These are phyloP conservation scores for Endotrypanum monterogeii DNA, from an alignment of 208 protist species.

Conservation along the genomic window DNA sequence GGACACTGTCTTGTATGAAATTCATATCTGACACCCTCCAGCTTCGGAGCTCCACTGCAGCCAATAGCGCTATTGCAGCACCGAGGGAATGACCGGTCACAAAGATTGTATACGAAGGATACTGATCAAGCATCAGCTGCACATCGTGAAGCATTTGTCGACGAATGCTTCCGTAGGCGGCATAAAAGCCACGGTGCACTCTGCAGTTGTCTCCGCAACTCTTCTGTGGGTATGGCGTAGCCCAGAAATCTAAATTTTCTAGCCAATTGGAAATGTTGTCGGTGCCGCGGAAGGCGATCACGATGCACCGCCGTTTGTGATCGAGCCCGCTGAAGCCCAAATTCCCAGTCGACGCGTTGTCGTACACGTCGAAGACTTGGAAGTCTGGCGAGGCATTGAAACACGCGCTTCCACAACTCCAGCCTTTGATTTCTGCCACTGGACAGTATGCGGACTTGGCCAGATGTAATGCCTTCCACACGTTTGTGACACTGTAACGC, in stretches of 20 bases:
- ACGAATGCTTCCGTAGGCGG: conserved; percentile 43
- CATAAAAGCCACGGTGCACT: conserved; percentile 66
- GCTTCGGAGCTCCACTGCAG: conserved; percentile 39
- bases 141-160: conserved; percentile 34
- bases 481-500: conserved; percentile 16
- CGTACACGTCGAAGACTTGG: conserved; percentile 30
- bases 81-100: conserved; percentile 82
- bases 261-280: conserved; percentile 71
- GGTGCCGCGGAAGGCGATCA: conserved; percentile 68
- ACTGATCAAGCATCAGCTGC: conserved; percentile 21
- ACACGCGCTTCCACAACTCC: conserved; percentile 42
- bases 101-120: conserved; percentile 47
- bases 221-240: conserved; percentile 36
- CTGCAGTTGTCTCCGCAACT: conserved; percentile 27
- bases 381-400: conserved; percentile 26
- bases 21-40: not conserved
- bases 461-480: conserved; percentile 42
- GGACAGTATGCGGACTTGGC: conserved; percentile 62
- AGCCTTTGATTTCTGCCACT: conserved; percentile 15
- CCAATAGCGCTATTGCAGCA: conserved; percentile 60
- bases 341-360: conserved; percentile 41
- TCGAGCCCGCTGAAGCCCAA: conserved; percentile 40
- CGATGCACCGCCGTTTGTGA: conserved; percentile 27
- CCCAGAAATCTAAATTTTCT: conserved; percentile 47
- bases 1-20: not conserved